Evolutionary conservation across 2,329 filamentous ascomycete genomes (phyloP), one percentile per base, ranked within the genome.

Genomic region (Pseudogymnoascus pannorum): DNA sequence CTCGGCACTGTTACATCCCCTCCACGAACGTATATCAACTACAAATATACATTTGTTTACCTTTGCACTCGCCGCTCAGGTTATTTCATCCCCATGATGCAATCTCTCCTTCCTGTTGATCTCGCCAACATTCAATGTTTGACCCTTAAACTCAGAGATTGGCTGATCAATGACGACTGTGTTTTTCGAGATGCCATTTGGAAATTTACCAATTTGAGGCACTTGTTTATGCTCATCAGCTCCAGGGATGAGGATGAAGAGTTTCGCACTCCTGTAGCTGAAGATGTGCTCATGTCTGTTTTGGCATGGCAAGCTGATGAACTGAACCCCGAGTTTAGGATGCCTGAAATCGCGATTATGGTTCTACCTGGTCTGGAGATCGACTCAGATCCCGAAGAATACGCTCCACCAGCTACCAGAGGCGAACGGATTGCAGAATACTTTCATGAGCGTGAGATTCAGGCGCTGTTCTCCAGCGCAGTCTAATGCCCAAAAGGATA

Each of bases 101-200:
- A 54, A 20, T 54, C 48, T 1, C 48, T 54, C 4, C 48, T 54
- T 54, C 48, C 16, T 18, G 16, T 54, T 16, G 48, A 54, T 14
- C 26, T 54, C n/a, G 26, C 11, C 48, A 54, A 54, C 16, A 54
- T 54, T 54, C 26, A 8, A 11, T 16, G 3, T 18, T 33, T 54
- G 48, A 54, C 48, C 33, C 48, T 54, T 4, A 54, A 54, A 33
- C 48, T 54, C n/a, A 31, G 48, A 14, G 48, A 54, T 14, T 54
- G 48, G 48, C 48, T 54, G 9, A 54, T 54, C 48, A 54, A 54
- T 12, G 48, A 54, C 9, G 48, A 54, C 26, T 54, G 48, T 9
- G 26, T 54, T 54, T 54, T 54, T 31, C 48, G 48, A 31, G 48
- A 54, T 11, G 48, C 48, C n/a, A 54, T 54, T 9, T 54, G 48